Conservation (phyloP, 2,329 filamentous ascomycete species). For the Aspergillus niger region DNA sequence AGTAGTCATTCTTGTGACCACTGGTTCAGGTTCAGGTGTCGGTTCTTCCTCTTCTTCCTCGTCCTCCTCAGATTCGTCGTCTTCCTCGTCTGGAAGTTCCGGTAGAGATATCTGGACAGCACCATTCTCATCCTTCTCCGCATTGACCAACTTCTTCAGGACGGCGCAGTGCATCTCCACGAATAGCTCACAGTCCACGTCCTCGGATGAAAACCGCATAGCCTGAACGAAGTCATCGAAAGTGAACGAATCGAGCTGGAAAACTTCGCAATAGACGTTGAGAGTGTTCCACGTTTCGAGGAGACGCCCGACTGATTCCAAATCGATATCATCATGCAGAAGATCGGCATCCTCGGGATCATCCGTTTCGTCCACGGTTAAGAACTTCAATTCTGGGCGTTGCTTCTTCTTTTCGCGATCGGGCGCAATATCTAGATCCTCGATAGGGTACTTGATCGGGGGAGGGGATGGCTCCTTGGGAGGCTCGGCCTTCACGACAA, state of each 20-base stretch:
- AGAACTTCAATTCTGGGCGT: conserved; percentile 75
- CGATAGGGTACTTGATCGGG: conserved; percentile 89
- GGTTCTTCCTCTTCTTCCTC: conserved; percentile 61
- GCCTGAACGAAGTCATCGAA: conserved; percentile 95
- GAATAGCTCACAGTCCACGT: conserved; percentile 78
- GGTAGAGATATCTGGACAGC: conserved; percentile 78
- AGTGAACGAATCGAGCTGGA: conserved; percentile 92
- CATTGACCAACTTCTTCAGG: conserved; percentile 79
- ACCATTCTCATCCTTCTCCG: conserved; percentile 69
- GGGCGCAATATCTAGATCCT: conserved; percentile 81
- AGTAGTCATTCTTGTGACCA: conserved; percentile 67
- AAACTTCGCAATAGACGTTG: conserved; percentile 97
- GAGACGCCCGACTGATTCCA: conserved; percentile 81
- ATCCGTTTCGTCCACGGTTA: conserved; percentile 66
- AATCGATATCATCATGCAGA: conserved; percentile 60
- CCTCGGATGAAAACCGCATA: conserved; percentile 73
- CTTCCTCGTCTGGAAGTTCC: conserved; percentile 70
- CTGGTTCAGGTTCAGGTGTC: conserved; percentile 71
- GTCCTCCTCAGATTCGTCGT: conserved; percentile 64
- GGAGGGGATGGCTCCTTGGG: conserved; percentile 67
- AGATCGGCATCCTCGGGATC: conserved; percentile 51
- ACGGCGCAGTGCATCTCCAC: conserved; percentile 90
- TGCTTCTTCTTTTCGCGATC: conserved; percentile 62
- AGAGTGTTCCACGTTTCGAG: conserved; percentile 95
- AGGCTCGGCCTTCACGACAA: conserved; percentile 51